These are phyloP conservation scores for Yarrowia keelungensis DNA, from an alignment of 805 yeast genomes.

Conservation along the genomic window DNA sequence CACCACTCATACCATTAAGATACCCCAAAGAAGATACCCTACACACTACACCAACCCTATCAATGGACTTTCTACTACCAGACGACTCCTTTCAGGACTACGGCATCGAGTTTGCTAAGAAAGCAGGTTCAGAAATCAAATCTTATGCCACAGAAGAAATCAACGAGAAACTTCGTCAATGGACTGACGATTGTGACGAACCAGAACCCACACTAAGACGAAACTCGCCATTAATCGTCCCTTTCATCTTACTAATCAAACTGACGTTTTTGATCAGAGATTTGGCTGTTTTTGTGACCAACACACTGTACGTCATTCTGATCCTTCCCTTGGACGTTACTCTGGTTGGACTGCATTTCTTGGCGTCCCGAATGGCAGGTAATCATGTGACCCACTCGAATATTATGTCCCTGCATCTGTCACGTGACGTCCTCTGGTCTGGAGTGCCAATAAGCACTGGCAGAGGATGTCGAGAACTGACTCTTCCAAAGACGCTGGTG, in stretches of 20 bases:
- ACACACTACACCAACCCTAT: too few species aligned
- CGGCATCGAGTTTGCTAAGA: slow-evolving; percentile 11
- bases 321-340: slow-evolving; percentile 1
- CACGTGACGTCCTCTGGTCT: slow-evolving; percentile 20
- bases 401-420: not conserved
- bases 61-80: slow-evolving; percentile 9
- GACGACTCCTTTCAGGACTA: slow-evolving; percentile 15
- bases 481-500: not conserved
- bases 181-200: not conserved
- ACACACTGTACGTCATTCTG: slow-evolving; percentile 1
- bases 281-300: slow-evolving; percentile 4
- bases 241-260: slow-evolving; percentile 11
- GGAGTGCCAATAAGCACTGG: slow-evolving; percentile 25
- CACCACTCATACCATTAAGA: too few species aligned
- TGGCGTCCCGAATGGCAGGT: not conserved
- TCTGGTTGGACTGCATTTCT: not conserved
- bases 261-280: not conserved
- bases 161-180: not conserved
- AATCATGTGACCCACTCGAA: not conserved
- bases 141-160: not conserved
- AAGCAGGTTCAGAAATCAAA: not conserved
- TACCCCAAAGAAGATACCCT: too few species aligned
- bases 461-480: slow-evolving; percentile 13
- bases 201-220: not conserved
- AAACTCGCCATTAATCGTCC: slow-evolving; percentile 7